Evolutionary conservation across 257 asterid genomes (phyloP).

Genomic region (Apocynum venetum): DNA sequence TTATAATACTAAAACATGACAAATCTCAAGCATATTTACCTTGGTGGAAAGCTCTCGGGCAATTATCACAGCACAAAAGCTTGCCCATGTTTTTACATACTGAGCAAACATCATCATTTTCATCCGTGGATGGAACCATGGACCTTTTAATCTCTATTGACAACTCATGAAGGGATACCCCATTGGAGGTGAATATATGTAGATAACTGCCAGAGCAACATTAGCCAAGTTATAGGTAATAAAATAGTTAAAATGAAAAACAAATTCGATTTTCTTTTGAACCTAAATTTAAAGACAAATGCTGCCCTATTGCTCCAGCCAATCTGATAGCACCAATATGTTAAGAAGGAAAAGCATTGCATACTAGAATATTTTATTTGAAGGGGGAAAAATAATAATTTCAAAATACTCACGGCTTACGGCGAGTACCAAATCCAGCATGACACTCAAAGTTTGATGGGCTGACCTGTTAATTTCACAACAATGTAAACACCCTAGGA

Average conservation of each 20-base stretch:
- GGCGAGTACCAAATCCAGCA: constrained; percentile 87
- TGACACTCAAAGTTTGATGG: constrained; percentile 91
- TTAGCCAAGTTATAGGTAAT: background rate
- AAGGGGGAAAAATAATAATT: background rate
- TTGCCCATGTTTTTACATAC: constrained; percentile 76
- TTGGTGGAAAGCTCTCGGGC: constrained; percentile 86
- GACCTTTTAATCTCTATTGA: constrained; percentile 50
- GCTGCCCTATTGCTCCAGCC: background rate
- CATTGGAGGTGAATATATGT: constrained; percentile 75
- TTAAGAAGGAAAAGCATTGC: background rate
- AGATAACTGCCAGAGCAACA: constrained; percentile 50
- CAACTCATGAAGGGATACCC: constrained; percentile 71
- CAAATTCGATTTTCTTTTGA: background rate
- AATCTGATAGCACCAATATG: background rate
- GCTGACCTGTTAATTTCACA: constrained; percentile 59
- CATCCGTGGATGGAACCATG: constrained; percentile 44
- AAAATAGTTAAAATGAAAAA: background rate
- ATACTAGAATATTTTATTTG: background rate
- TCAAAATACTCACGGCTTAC: constrained; percentile 79
- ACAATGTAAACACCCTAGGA: constrained; percentile 22
- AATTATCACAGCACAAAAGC: constrained; percentile 74
- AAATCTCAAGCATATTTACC: constrained; percentile 38
- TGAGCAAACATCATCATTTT: constrained; percentile 86
- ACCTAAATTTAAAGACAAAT: background rate
- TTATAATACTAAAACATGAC: background rate